Percentiles rank a stretch among this genome's conserved stretches.
Evolutionary conservation across 768 basidiomycete species (phyloP).

Genomic region (Psilocybe cyanescens): DNA sequence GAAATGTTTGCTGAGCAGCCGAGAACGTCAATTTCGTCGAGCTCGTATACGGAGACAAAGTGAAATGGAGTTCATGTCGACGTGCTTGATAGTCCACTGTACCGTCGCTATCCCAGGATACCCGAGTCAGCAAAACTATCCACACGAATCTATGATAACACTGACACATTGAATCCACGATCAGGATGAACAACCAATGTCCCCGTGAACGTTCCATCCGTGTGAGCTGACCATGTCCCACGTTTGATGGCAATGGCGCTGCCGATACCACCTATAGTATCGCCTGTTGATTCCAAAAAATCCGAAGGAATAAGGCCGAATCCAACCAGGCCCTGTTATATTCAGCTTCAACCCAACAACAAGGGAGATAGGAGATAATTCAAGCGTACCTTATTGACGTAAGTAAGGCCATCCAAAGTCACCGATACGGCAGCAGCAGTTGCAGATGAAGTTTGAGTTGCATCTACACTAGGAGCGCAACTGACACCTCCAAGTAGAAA

Average conservation of each 20-base stretch:
- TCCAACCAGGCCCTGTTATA: slow-evolving; percentile 53
- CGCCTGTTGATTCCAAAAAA: slow-evolving; percentile 57
- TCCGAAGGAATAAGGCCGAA: slow-evolving; percentile 67
- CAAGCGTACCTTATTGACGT: slow-evolving; percentile 19
- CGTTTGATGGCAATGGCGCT: slow-evolving; percentile 62
- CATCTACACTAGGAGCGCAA: slow-evolving; percentile 1
- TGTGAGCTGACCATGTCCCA: slow-evolving; percentile 9
- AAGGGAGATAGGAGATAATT: background rate
- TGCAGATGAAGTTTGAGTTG: slow-evolving; percentile 12
- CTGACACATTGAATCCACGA: slow-evolving; percentile 62
- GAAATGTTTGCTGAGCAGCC: slow-evolving; percentile 53
- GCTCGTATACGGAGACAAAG: slow-evolving; percentile 58
- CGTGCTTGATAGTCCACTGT: slow-evolving; percentile 68
- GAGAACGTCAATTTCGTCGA: slow-evolving; percentile 47
- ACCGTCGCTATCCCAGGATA: slow-evolving; percentile 36
- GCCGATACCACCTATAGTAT: slow-evolving; percentile 66
- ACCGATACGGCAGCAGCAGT: slow-evolving; percentile 13
- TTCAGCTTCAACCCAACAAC: background rate
- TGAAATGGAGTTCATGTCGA: slow-evolving; percentile 61
- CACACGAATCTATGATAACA: slow-evolving; percentile 1
- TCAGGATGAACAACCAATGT: slow-evolving; percentile 61
- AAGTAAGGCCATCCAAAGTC: slow-evolving; percentile 14
- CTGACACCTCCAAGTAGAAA: background rate
- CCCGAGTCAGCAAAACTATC: background rate
- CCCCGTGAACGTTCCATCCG: slow-evolving; percentile 48